Conservation (phyloP, 768 basidiomycete species). For the Hydnum rufescens region DNA sequence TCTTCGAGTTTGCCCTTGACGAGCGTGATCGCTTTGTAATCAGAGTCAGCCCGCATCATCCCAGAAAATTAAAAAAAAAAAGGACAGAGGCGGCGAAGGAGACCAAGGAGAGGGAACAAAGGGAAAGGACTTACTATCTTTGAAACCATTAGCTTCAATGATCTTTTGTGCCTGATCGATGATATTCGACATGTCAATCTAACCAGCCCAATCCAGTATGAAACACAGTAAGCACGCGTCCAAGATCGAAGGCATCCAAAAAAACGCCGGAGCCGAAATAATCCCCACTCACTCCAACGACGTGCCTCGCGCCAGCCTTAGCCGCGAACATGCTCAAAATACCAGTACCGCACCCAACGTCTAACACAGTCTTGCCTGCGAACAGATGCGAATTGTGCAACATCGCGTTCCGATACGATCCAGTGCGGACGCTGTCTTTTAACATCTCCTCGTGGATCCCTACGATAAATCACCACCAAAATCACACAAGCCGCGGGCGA, state of each 20-base stretch:
- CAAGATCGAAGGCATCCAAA: too few species aligned
- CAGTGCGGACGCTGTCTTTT: constrained; percentile 88
- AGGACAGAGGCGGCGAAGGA: too few species aligned
- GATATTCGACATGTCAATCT: constrained; percentile 99
- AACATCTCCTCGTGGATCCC: constrained; percentile 99
- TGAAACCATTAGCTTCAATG: constrained; percentile 88
- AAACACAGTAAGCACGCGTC: too few species aligned
- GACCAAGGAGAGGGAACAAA: not conserved
- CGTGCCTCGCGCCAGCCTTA: constrained; percentile 83
- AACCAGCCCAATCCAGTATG: not conserved
- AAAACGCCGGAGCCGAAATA: constrained; percentile 4
- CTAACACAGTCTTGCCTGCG: constrained; percentile 90
- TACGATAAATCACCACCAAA: constrained; percentile 20
- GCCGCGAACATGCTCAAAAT: constrained; percentile 97
- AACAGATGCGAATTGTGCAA: constrained; percentile 87
- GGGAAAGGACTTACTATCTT: constrained; percentile 47
- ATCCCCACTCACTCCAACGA: constrained; percentile 55
- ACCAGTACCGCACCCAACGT: constrained; percentile 97
- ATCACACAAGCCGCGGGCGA: not conserved
- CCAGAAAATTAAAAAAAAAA: not conserved
- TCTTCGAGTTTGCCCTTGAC: constrained; percentile 98
- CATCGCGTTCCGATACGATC: constrained; percentile 88
- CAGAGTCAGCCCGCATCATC: not conserved
- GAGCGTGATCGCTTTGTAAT: constrained; percentile 59
- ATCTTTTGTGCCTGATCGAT: constrained; percentile 98